A percentile compares a stretch with the other conserved stretches of the same genome.
phyloP scores from a whole-genome alignment of 345 rosid genomes.

The Moringa oleifera region DNA sequence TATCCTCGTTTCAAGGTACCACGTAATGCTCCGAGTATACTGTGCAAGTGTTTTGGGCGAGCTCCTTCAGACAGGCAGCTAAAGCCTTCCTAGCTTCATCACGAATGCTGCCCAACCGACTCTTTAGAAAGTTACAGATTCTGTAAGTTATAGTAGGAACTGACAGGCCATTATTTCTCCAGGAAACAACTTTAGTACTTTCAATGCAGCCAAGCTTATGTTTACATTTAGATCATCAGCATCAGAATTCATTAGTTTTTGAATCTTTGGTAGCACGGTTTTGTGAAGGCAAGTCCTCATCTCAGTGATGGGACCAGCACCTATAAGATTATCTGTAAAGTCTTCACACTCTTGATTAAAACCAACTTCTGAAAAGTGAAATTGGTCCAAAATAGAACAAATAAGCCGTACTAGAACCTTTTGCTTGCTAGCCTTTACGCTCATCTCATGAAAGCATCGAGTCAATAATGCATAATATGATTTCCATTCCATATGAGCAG shows the following conservation, averaged over 20 bases:
- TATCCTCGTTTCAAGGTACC: conserved; percentile 75
- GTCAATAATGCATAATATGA: conserved; percentile 59
- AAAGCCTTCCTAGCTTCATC: conserved; percentile 83
- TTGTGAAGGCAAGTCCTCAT: conserved; percentile 56
- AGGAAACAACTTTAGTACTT: conserved; percentile 85
- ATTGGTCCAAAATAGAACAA: conserved; percentile 70
- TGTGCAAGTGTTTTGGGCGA: conserved; percentile 72
- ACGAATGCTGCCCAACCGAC: conserved; percentile 55
- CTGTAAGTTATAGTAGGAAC: conserved; percentile 68
- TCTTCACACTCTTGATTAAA: conserved; percentile 30
- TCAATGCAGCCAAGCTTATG: conserved; percentile 62
- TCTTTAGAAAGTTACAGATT: conserved; percentile 64
- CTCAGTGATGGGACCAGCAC: conserved; percentile 25
- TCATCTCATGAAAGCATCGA: conserved; percentile 74
- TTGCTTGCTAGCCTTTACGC: conserved; percentile 48
- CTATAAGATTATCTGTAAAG: conserved; percentile 20
- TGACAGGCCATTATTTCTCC: conserved; percentile 68
- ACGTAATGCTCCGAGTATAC: conserved; percentile 52
- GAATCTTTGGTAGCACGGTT: conserved; percentile 62
- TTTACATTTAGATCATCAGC: conserved; percentile 62
- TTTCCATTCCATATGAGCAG: conserved; percentile 73
- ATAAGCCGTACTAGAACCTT: conserved; percentile 61
- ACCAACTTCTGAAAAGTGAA: conserved; percentile 48
- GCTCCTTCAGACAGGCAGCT: conserved; percentile 85
- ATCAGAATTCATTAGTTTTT: conserved; percentile 53